A percentile compares a stretch with the other conserved stretches of the same genome.
Conservation (phyloP, 1,284 basidiomycete species). For the Trichosporon inkin region DNA sequence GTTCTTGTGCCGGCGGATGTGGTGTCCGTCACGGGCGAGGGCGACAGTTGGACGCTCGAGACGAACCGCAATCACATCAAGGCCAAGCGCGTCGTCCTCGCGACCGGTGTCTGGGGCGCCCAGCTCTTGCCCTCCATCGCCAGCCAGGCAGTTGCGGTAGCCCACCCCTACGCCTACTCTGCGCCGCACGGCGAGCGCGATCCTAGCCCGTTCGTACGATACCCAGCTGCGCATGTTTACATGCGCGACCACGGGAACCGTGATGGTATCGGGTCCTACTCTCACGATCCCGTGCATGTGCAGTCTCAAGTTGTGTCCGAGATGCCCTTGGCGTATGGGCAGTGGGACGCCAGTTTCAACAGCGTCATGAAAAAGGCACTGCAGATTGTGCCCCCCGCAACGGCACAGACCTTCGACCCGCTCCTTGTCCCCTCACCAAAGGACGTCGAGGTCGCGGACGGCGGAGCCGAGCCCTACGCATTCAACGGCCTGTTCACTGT, state of each 20-base stretch:
- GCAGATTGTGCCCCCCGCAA: constrained; percentile 16
- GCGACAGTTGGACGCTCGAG: neutral
- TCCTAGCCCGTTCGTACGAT: constrained; percentile 29
- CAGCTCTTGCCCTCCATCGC: constrained; percentile 23
- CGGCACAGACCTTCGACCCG: constrained; percentile 16
- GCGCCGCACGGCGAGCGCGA: neutral
- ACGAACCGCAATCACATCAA: neutral
- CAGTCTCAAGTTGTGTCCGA: neutral
- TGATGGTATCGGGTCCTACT: constrained; percentile 33
- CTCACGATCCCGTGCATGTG: constrained; percentile 26
- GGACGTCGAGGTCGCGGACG: neutral
- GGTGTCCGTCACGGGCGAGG: constrained; percentile 1
- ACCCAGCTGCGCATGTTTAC: constrained; percentile 28
- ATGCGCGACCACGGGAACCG: constrained; percentile 31
- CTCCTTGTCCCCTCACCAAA: neutral
- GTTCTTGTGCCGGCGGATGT: constrained; percentile 20
- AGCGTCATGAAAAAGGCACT: constrained; percentile 17
- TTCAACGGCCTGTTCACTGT: constrained; percentile 35
- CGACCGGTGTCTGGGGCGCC: constrained; percentile 34
- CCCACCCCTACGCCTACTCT: constrained; percentile 31
- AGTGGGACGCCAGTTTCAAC: constrained; percentile 22
- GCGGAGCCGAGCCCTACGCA: constrained; percentile 3
- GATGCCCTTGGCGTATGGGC: constrained; percentile 19
- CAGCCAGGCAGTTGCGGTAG: constrained; percentile 21
- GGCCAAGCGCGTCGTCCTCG: constrained; percentile 21